Evolutionary conservation across 73 alveolate genomes (phyloP).

Genomic region (Stentor coeruleus): DNA sequence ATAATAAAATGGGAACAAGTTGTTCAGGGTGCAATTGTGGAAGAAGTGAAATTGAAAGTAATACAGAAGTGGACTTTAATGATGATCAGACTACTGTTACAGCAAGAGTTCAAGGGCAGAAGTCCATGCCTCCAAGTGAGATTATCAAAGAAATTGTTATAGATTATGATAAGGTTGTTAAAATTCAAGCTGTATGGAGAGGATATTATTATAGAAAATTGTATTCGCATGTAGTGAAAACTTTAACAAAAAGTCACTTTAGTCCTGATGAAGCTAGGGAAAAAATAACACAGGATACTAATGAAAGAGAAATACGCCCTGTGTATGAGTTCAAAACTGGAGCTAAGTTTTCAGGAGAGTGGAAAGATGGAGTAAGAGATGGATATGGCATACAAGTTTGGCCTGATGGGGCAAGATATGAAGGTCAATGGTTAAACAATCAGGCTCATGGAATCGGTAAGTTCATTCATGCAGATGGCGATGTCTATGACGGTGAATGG

Average conservation of each 20-base stretch:
- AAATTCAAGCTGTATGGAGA: background rate
- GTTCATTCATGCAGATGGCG: slow-evolving; percentile 77
- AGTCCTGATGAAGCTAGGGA: background rate
- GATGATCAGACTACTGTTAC: background rate
- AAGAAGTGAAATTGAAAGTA: background rate
- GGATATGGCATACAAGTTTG: slow-evolving; percentile 50
- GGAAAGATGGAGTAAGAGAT: slow-evolving; percentile 68
- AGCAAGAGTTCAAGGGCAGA: background rate
- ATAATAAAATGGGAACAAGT: background rate
- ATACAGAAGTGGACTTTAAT: background rate
- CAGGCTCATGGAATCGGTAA: slow-evolving; percentile 72
- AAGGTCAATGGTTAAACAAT: slow-evolving; percentile 51
- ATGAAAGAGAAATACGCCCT: slow-evolving; percentile 39
- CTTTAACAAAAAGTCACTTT: background rate
- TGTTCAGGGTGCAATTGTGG: background rate
- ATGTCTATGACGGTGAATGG: slow-evolving; percentile 84
- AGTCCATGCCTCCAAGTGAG: background rate
- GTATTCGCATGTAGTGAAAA: background rate
- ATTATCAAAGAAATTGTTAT: background rate
- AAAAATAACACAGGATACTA: background rate
- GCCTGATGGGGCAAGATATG: slow-evolving; percentile 53
- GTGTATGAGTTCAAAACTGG: slow-evolving; percentile 44
- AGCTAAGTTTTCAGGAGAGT: slow-evolving; percentile 68
- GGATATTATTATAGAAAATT: background rate
- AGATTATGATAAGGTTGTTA: background rate